These are phyloP conservation scores for Fusarium miscanthi DNA, from an alignment of 2,329 filamentous ascomycete genomes.

Conservation along the genomic window DNA sequence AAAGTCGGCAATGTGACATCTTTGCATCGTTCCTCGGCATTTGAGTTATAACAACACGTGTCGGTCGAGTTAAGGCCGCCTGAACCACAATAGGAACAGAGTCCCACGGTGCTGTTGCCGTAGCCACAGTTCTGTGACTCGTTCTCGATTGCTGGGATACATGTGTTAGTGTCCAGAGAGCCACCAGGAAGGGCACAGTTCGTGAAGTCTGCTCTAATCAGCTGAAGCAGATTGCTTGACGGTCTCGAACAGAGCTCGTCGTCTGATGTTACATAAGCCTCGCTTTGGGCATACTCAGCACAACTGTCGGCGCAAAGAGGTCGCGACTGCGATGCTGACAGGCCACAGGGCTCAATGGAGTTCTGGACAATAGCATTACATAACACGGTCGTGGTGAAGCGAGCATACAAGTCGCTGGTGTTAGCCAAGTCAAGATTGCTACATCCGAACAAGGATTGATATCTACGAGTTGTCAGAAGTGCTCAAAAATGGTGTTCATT, in stretches of 20 bases:
- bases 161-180: conserved; percentile 77
- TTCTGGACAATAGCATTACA: conserved; percentile 96
- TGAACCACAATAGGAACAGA: conserved; percentile 87
- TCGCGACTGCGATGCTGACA: conserved; percentile 71
- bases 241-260: conserved; percentile 76
- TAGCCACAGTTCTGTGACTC: conserved; percentile 91
- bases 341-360: conserved; percentile 75
- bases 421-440: conserved; percentile 79
- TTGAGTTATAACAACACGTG: conserved; percentile 89
- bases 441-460: conserved; percentile 84
- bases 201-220: conserved; percentile 92
- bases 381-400: conserved; percentile 90
- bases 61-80: conserved; percentile 93
- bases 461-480: conserved; percentile 65
- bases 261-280: conserved; percentile 85
- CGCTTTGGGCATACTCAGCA: conserved; percentile 86
- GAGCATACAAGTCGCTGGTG: conserved; percentile 85
- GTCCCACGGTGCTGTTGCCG: conserved; percentile 73
- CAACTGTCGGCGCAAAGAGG: conserved; percentile 93
- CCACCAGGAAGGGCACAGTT: conserved; percentile 87
- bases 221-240: conserved; percentile 71
- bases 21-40: conserved; percentile 78
- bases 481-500: background rate
- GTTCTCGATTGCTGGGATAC: conserved; percentile 81
- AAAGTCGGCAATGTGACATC: conserved; percentile 83